Percentiles rank a stretch among this genome's conserved stretches.
These are phyloP conservation scores for Mucor sp. DNA, from an alignment of 371 early-diverging fungal genomes.

Conservation along the genomic window DNA sequence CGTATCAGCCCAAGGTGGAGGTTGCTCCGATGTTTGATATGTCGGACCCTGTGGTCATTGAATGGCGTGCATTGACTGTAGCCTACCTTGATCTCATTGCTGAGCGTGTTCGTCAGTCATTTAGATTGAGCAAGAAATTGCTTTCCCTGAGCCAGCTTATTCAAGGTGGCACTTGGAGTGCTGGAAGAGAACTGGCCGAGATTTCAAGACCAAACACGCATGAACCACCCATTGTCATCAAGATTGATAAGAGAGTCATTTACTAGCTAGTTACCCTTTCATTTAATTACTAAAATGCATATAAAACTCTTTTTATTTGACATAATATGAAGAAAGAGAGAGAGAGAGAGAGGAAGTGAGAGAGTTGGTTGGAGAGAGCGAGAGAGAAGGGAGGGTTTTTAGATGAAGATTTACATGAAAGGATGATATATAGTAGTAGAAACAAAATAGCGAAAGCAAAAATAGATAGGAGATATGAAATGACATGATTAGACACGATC, in stretches of 20 bases:
- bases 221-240: constrained; percentile 89
- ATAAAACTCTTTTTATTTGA: neutral
- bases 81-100: constrained; percentile 82
- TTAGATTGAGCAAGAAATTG: constrained; percentile 59
- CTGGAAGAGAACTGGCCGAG: constrained; percentile 88
- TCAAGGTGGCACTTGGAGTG: constrained; percentile 90
- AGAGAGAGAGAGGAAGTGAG: neutral
- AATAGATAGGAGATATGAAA: neutral
- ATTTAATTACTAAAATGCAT: constrained; percentile 3
- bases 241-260: constrained; percentile 28
- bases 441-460: neutral
- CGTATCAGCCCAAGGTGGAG: constrained; percentile 50
- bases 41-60: constrained; percentile 82
- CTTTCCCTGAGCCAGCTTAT: constrained; percentile 83
- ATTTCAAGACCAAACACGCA: constrained; percentile 78
- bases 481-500: neutral
- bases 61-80: constrained; percentile 94
- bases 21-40: constrained; percentile 76
- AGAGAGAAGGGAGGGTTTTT: neutral
- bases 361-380: neutral
- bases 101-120: constrained; percentile 61
- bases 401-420: neutral
- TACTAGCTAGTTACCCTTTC: constrained; percentile 13
- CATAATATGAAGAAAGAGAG: neutral
- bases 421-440: neutral